phyloP scores from a whole-genome alignment of 108 stramenopile genomes.

The Fistulifera solaris region DNA sequence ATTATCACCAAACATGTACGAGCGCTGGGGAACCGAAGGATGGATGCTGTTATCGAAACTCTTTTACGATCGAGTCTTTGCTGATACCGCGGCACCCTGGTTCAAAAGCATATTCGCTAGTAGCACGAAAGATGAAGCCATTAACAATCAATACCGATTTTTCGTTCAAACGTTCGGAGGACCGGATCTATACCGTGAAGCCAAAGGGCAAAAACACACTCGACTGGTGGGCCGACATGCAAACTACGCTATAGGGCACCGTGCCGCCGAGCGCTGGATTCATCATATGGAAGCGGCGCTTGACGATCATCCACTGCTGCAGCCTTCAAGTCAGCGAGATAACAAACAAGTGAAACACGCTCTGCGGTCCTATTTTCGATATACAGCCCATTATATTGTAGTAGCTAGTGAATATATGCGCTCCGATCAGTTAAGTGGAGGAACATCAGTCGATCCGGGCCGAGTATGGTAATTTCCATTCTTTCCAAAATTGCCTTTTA shows the following conservation, averaged over 20 bases:
- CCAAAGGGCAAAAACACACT: slow-evolving; percentile 62
- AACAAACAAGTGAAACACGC: slow-evolving; percentile 25
- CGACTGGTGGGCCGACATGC: slow-evolving; percentile 75
- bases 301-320: slow-evolving; percentile 35
- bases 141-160: slow-evolving; percentile 73
- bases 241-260: slow-evolving; percentile 46
- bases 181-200: slow-evolving; percentile 51
- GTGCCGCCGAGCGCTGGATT: slow-evolving; percentile 61
- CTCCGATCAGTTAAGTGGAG: slow-evolving; percentile 41
- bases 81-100: slow-evolving; percentile 41
- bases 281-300: slow-evolving; percentile 60
- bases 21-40: slow-evolving; percentile 50
- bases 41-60: slow-evolving; percentile 32
- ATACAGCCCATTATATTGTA: slow-evolving; percentile 72
- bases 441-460: not conserved
- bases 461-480: too few species aligned
- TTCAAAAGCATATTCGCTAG: slow-evolving; percentile 72
- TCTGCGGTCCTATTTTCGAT: slow-evolving; percentile 38
- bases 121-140: slow-evolving; percentile 60
- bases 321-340: slow-evolving; percentile 4
- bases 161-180: slow-evolving; percentile 77
- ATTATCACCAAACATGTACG: slow-evolving; percentile 38
- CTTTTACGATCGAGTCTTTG: slow-evolving; percentile 69
- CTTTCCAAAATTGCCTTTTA: too few species aligned
- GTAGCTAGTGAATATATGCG: slow-evolving; percentile 67